Evolutionary conservation across 2,329 filamentous ascomycete genomes (phyloP), one percentile per base, ranked within the genome.

Genomic region (Capronia coronata): DNA sequence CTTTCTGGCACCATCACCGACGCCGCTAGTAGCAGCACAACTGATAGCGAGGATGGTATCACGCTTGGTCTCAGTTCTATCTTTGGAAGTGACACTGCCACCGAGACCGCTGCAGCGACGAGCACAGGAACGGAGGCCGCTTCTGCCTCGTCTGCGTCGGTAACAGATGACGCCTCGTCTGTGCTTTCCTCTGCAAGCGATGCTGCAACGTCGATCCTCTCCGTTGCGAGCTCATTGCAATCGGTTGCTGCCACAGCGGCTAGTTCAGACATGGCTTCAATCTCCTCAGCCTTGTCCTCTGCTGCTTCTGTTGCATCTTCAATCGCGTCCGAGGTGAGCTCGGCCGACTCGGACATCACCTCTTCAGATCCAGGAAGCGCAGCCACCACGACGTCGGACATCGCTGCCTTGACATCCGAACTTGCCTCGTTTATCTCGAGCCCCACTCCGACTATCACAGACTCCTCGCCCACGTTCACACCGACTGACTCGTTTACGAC

Each of bases 101-200:
- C 52, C 21, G 49, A 41, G n/a, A 46, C 43, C 32, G 53, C 56
- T 38, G 34, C 55, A 14, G 52, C 58, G 8, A 54, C 61, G n/a
- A 54, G 56, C 19, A 55, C n/a, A n/a, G n/a, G n/a, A n/a, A n/a
- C 55, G n/a, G 55, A 49, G 8, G 52, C 52, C 18, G 47, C 34
- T 11, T 47, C 52, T 18, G 57, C 38, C 40, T 38, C 32, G 30
- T 6, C 25, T 27, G 21, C 34, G 16, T n/a, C 47, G n/a, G 41
- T 34, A 40, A 49, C 47, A 19, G 37, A 29, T 35, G 43, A 46
- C 21, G 48, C 52, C 6, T 41, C 19, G 7, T 52, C 55, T 8
- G 29, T 42, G 16, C 43, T 58, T 14, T 43, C 47, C 14, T 54
- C 52, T 11, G 52, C 50, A 14, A 55, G 43, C 35, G 46, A 49